Base-by-base conservation (phyloP, 169 alveolate species). In the Amoebophrya sp. region DNA sequence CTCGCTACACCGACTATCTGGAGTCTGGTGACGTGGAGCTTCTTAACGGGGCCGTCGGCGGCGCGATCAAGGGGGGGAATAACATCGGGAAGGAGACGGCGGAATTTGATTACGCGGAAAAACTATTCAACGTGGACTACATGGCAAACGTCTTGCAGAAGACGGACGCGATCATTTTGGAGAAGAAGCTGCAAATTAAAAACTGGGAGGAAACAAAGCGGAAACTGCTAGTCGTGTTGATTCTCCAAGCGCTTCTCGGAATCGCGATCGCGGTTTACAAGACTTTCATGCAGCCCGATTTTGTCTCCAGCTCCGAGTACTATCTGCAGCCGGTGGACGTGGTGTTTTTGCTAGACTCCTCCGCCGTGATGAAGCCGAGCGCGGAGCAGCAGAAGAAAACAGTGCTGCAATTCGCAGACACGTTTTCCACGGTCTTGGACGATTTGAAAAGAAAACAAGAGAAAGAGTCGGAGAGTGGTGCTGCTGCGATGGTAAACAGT, bases 311-410 rank as follows among this genome's bases (percentile, higher is more conserved):
- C 35, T 25, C 39, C 10, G 83, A 66, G 83, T 1, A 66, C 32
- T 66, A 66, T 25, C 35, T 66, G 35, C 83, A 66, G 35, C 83
- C 83, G 35, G 83, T 66, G 83, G 83, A 66, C 35, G 83, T 66
- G 83, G 83, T 66, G 29, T 66, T 66, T 25, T n/a, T 66, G 38
- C 83, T 66, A 1, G 83, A 66, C 18, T 12, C 83, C 83, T 25
- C 39, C 18, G 83, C 83, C 7, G 83, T 66, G 83, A 66, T 66
- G 83, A 18, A 66, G 18, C 83, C 83, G 35, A 7, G 32, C 10
- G 83, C 83, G 18, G 32, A 2, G 10, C 35, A 66, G 35, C 83
- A 66, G 83, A 25, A 66, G 83, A 2, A 66, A 25, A 66, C 83
- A 25, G 83, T 66, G 38, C 35, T 66, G 29, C 12, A n/a, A 25